A percentile compares a stretch with the other conserved stretches of the same genome.
These are phyloP conservation scores for Xylariales sp. DNA, from an alignment of 2,329 filamentous ascomycete genomes.

Conservation along the genomic window DNA sequence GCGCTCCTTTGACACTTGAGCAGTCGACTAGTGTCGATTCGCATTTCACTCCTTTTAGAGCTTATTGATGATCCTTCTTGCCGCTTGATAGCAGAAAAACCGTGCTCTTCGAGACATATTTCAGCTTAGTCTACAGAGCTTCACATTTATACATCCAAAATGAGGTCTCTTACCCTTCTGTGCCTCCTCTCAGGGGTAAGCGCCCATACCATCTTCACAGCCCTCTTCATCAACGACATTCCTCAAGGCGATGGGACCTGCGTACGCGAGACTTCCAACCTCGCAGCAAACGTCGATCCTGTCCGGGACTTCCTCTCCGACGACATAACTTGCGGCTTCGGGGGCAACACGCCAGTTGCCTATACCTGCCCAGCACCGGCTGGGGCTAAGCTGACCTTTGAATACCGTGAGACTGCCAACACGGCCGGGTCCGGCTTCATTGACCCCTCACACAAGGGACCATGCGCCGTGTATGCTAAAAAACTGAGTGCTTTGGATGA, in stretches of 20 bases:
- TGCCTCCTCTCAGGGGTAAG: slow-evolving; percentile 49
- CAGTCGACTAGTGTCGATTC: too few relatives aligned
- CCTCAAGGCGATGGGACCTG: slow-evolving; percentile 68
- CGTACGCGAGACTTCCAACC: slow-evolving; percentile 58
- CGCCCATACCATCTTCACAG: slow-evolving; percentile 62
- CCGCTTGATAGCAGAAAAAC: too few relatives aligned
- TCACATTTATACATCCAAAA: background rate
- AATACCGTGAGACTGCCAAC: slow-evolving; percentile 60
- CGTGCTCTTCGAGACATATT: too few relatives aligned
- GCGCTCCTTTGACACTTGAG: background rate
- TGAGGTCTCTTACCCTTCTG: background rate
- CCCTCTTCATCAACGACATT: slow-evolving; percentile 55
- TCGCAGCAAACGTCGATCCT: slow-evolving; percentile 49
- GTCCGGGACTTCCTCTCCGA: slow-evolving; percentile 51
- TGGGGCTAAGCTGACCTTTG: slow-evolving; percentile 57
- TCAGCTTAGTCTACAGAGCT: too few relatives aligned
- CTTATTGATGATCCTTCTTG: too few relatives aligned
- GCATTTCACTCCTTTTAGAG: background rate
- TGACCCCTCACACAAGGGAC: slow-evolving; percentile 51
- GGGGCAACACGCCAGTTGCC: slow-evolving; percentile 38
- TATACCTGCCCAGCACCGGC: slow-evolving; percentile 45
- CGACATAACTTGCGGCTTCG: slow-evolving; percentile 63
- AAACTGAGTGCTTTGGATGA: slow-evolving; percentile 54
- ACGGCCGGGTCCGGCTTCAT: slow-evolving; percentile 49
- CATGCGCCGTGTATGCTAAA: slow-evolving; percentile 72